Conservation (phyloP, 2,329 filamentous ascomycete genomes). For the Trichoderma semiorbis region DNA sequence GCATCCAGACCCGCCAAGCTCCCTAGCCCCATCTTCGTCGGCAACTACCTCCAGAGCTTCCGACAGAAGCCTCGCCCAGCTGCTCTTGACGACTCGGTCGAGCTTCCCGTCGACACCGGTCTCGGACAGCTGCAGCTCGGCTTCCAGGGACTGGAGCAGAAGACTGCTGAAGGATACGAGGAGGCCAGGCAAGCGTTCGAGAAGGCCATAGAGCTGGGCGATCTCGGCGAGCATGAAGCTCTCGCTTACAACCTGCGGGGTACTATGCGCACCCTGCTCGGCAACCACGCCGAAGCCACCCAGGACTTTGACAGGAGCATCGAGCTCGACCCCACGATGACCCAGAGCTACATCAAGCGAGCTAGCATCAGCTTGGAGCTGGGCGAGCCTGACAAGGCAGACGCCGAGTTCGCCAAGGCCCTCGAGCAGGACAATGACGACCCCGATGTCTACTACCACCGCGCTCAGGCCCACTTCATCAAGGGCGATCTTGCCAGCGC, state of each 20-base stretch:
- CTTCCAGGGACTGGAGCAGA: constrained; percentile 74
- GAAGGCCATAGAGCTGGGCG: constrained; percentile 77
- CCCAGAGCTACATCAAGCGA: constrained; percentile 97
- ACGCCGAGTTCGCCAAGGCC: constrained; percentile 82
- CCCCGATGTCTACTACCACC: constrained; percentile 98
- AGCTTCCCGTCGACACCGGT: constrained; percentile 73
- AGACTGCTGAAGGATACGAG: constrained; percentile 87
- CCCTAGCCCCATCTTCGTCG: constrained; percentile 92
- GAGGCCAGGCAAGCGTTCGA: constrained; percentile 84
- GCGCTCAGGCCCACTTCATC: constrained; percentile 97
- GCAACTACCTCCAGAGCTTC: constrained; percentile 99
- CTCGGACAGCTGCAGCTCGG: constrained; percentile 84
- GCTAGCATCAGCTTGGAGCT: constrained; percentile 97
- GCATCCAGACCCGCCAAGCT: constrained; percentile 81
- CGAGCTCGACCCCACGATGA: constrained; percentile 80
- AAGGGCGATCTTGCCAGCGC: constrained; percentile 89
- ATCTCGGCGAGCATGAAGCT: constrained; percentile 78
- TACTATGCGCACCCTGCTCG: constrained; percentile 89
- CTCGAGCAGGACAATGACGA: constrained; percentile 81
- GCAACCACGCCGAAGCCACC: constrained; percentile 80
- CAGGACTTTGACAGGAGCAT: constrained; percentile 88
- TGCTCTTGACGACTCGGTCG: constrained; percentile 77
- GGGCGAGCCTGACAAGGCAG: constrained; percentile 80
- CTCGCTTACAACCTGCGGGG: constrained; percentile 95
- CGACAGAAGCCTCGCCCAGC: constrained; percentile 73